These are phyloP conservation scores for Plasmopara muralis DNA, from an alignment of 352 stramenopile genomes.

Conservation along the genomic window DNA sequence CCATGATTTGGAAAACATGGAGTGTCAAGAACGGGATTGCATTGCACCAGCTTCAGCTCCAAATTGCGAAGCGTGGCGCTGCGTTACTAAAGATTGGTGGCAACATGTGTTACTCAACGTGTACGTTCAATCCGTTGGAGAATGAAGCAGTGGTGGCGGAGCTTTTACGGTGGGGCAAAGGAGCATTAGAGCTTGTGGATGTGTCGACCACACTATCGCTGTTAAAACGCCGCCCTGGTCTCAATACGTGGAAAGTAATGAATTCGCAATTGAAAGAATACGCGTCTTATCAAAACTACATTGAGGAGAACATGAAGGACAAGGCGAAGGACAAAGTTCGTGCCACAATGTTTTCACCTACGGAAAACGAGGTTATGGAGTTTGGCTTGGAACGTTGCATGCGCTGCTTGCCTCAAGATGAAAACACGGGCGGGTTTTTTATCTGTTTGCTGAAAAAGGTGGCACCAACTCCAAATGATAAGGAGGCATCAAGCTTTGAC, in stretches of 20 bases:
- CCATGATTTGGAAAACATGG: constrained; percentile 94
- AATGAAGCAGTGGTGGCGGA: constrained; percentile 99
- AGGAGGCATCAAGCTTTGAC: constrained; percentile 12
- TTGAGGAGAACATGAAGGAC: constrained; percentile 43
- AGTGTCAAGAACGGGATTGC: constrained; percentile 84
- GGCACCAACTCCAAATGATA: constrained; percentile 40
- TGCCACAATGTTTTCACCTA: constrained; percentile 88
- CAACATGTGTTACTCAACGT: constrained; percentile 96
- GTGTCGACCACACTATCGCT: constrained; percentile 65
- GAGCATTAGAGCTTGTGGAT: constrained; percentile 89
- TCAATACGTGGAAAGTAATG: constrained; percentile 92
- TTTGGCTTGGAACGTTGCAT: constrained; percentile 93
- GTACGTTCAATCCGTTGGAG: constrained; percentile 98
- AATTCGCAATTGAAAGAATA: constrained; percentile 83
- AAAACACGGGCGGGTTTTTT: constrained; percentile 99
- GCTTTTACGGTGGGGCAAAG: constrained; percentile 88
- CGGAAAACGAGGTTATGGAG: constrained; percentile 50
- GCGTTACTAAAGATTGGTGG: constrained; percentile 90
- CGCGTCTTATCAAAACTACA: constrained; percentile 62
- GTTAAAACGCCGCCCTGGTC: constrained; percentile 82
- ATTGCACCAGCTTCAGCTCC: constrained; percentile 93
- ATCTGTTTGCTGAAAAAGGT: constrained; percentile 95
- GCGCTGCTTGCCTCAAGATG: constrained; percentile 92
- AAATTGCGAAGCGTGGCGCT: constrained; percentile 92
- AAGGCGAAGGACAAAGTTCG: constrained; percentile 77